These are phyloP conservation scores for Serpula lacrymans DNA, from an alignment of 768 basidiomycete genomes.

Conservation along the genomic window DNA sequence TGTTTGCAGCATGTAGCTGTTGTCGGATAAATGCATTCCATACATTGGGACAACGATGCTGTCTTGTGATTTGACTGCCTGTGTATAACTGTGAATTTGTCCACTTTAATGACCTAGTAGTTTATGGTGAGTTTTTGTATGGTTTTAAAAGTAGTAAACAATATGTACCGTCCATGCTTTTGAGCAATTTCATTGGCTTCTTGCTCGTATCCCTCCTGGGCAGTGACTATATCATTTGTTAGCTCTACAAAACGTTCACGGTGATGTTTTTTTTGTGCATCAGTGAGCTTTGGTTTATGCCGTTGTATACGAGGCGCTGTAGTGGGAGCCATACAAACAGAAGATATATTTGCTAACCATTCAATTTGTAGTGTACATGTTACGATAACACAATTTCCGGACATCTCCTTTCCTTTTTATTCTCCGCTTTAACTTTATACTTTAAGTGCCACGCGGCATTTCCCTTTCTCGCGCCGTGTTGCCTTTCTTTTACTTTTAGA, in stretches of 20 bases:
- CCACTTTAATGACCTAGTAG: slow-evolving; percentile 1
- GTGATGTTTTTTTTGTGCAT: neutral
- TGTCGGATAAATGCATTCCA: neutral
- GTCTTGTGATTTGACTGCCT: neutral
- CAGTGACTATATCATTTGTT: neutral
- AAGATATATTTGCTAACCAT: no score
- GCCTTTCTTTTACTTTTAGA: no score
- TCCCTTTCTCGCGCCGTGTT: no score
- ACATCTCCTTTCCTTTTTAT: no score
- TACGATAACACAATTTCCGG: no score
- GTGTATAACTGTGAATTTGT: neutral
- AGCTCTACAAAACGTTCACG: neutral
- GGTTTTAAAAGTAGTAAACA: no score
- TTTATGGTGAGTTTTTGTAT: no score
- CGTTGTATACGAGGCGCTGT: no score
- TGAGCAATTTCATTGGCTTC: neutral
- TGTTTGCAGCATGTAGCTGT: neutral
- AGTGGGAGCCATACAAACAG: no score
- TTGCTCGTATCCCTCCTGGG: neutral
- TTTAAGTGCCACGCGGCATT: no score
- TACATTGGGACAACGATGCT: neutral
- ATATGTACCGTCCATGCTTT: neutral
- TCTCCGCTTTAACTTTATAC: no score
- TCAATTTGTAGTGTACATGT: no score
- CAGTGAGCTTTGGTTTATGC: neutral